Conservation (phyloP, 2,329 filamentous ascomycete genomes). For the Ilyonectria destructans region DNA sequence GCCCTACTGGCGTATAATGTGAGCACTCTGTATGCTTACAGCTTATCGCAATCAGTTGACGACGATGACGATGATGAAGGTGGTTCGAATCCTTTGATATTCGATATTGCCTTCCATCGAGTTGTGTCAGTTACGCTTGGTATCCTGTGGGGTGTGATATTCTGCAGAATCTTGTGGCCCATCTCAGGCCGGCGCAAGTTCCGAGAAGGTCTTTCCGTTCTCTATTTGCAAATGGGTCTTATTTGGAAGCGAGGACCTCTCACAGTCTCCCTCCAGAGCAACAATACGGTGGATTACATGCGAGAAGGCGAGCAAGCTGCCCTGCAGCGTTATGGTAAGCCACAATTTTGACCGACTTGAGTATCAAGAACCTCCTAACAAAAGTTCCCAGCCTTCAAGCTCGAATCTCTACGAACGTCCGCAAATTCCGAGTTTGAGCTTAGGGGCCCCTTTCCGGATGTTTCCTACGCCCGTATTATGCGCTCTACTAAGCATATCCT, state of each 20-base stretch:
- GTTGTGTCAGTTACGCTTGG: slow-evolving; percentile 89
- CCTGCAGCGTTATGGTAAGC: slow-evolving; percentile 81
- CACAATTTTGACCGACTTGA: too few relatives aligned
- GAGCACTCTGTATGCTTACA: slow-evolving; percentile 94
- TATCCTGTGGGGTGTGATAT: slow-evolving; percentile 91
- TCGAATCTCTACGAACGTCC: slow-evolving; percentile 81
- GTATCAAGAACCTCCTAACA: slow-evolving; percentile 17
- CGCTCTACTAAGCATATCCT: slow-evolving; percentile 87
- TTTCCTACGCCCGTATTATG: slow-evolving; percentile 82
- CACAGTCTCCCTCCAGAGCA: slow-evolving; percentile 77
- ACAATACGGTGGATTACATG: slow-evolving; percentile 80
- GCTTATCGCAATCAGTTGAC: slow-evolving; percentile 83
- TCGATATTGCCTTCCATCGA: slow-evolving; percentile 90
- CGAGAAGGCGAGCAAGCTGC: slow-evolving; percentile 89
- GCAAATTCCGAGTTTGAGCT: slow-evolving; percentile 92
- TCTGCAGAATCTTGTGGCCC: slow-evolving; percentile 93
- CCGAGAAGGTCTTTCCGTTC: slow-evolving; percentile 88
- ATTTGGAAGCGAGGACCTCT: slow-evolving; percentile 97
- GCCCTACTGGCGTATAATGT: slow-evolving; percentile 97
- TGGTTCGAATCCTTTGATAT: slow-evolving; percentile 86
- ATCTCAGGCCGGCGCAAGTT: slow-evolving; percentile 92
- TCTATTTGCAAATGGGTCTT: slow-evolving; percentile 95
- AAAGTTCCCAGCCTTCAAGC: slow-evolving; percentile 67
- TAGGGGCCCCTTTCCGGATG: slow-evolving; percentile 86
- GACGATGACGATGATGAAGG: slow-evolving; percentile 92